phyloP scores from a whole-genome alignment of 2,329 filamentous ascomycete species.

The Alternaria viburni region DNA sequence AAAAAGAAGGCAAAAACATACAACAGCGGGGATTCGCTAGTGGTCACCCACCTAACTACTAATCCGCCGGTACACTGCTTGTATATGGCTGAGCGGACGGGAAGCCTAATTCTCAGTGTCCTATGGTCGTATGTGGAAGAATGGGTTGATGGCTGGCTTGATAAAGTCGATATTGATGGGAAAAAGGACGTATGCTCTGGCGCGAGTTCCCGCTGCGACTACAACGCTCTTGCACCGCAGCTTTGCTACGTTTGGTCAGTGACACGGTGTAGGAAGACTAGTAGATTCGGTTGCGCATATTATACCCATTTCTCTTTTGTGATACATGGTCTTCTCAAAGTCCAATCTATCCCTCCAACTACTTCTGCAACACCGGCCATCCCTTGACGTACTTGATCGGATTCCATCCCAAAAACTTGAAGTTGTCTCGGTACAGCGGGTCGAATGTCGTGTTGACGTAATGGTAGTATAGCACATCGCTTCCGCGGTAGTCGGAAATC shows the following conservation, averaged over 20 bases:
- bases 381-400: neutral
- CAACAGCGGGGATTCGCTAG: neutral
- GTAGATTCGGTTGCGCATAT: neutral
- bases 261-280: neutral
- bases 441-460: conserved; percentile 9
- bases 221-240: neutral
- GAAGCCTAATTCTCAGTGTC: neutral
- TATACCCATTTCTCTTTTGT: neutral
- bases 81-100: neutral
- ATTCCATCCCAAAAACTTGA: neutral
- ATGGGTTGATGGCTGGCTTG: neutral
- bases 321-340: neutral
- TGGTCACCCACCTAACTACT: neutral
- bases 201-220: neutral
- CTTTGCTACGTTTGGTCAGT: neutral
- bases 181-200: too few species aligned
- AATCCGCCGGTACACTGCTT: neutral
- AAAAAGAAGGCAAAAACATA: neutral
- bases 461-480: conserved; percentile 26
- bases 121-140: neutral
- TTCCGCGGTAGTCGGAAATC: conserved; percentile 9
- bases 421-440: neutral
- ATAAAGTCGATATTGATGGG: neutral
- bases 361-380: neutral
- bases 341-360: neutral